Evolutionary conservation across 2,329 filamentous ascomycete genomes (phyloP).

Genomic region (Epichloe glyceriae): DNA sequence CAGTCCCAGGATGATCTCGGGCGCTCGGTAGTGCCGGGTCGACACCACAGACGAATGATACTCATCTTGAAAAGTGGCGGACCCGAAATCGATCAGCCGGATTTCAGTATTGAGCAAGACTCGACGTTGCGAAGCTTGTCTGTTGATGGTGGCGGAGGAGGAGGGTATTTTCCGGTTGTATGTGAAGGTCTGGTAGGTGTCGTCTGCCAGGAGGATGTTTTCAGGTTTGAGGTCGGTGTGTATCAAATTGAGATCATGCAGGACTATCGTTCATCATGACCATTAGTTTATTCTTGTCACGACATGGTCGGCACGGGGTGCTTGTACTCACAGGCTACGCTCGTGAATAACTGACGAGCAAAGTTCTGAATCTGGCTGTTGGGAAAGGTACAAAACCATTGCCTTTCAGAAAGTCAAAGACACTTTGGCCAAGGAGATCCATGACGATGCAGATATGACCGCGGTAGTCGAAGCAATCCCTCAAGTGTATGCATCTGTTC

Average conservation of each 20-base stretch:
- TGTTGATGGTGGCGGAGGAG: conserved; percentile 45
- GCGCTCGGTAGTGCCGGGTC: conserved; percentile 56
- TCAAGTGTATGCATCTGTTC: conserved; percentile 91
- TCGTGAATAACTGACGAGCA: conserved; percentile 91
- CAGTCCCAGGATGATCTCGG: conserved; percentile 57
- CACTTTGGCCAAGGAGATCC: conserved; percentile 77
- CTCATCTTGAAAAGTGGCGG: conserved; percentile 59
- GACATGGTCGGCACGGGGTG: not conserved
- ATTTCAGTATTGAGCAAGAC: conserved; percentile 59
- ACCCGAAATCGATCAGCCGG: conserved; percentile 58
- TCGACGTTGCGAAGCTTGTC: conserved; percentile 49
- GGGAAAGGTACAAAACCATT: conserved; percentile 95
- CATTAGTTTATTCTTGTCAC: not conserved
- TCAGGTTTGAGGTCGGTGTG: conserved; percentile 71
- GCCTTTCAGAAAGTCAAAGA: conserved; percentile 95
- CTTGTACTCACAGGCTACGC: conserved; percentile 72
- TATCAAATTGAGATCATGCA: conserved; percentile 94
- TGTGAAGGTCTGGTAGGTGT: conserved; percentile 55
- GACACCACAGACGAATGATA: conserved; percentile 62
- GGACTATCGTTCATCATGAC: conserved; percentile 38
- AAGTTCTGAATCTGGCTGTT: conserved; percentile 98
- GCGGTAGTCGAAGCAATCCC: conserved; percentile 93
- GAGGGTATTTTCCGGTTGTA: conserved; percentile 59
- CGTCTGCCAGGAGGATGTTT: conserved; percentile 55
- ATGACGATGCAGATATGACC: conserved; percentile 87